These are phyloP conservation scores for Nakaseomyces nivariensis DNA, from an alignment of 1,139 yeast species.

Conservation along the genomic window DNA sequence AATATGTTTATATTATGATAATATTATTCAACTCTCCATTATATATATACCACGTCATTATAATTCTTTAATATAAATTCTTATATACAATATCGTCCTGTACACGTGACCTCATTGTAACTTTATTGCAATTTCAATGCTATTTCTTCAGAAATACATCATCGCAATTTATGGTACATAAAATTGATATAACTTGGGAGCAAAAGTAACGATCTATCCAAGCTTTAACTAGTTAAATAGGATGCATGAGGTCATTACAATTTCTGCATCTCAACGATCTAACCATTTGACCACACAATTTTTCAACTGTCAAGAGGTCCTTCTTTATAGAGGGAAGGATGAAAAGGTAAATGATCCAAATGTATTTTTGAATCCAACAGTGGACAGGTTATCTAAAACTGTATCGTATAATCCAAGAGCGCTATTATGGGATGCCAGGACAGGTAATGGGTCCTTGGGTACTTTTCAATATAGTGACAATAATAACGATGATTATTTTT, in stretches of 20 bases:
- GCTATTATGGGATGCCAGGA: slow-evolving; percentile 61
- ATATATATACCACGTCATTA: no score
- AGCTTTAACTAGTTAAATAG: no score
- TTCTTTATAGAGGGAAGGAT: slow-evolving; percentile 33
- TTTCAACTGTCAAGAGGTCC: slow-evolving; percentile 58
- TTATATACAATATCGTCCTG: no score
- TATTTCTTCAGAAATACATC: no score
- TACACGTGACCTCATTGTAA: no score
- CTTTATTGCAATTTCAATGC: no score
- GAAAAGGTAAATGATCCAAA: slow-evolving; percentile 35
- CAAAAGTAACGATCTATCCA: no score
- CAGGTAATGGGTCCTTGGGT: slow-evolving; percentile 55
- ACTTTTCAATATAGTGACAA: slow-evolving; percentile 39
- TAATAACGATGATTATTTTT: slow-evolving; percentile 18
- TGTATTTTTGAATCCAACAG: slow-evolving; percentile 37
- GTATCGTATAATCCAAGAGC: slow-evolving; percentile 74
- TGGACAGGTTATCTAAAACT: slow-evolving; percentile 32
- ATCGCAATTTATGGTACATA: no score
- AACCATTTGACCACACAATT: slow-evolving; percentile 71
- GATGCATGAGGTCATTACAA: slow-evolving; percentile 64
- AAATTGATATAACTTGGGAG: no score
- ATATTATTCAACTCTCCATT: no score
- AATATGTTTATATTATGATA: no score
- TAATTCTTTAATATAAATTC: no score
- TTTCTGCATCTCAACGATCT: slow-evolving; percentile 63